Conservation (phyloP, 176 grass and related monocot species). For the Phragmites australis region DNA sequence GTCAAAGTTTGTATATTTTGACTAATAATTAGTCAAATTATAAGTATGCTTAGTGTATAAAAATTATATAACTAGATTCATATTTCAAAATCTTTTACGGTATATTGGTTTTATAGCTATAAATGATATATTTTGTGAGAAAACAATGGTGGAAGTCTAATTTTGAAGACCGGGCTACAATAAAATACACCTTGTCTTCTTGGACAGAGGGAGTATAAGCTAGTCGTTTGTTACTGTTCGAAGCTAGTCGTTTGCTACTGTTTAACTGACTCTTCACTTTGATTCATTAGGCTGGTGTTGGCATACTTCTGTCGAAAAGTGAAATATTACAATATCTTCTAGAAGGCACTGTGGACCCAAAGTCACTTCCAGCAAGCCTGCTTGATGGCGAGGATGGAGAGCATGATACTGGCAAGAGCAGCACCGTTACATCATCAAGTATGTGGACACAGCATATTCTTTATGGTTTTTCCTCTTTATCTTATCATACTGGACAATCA, state of each 20-base stretch:
- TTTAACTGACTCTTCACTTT: slow-evolving; percentile 22
- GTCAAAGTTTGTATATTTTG: no score
- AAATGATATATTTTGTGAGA: no score
- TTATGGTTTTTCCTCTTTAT: slow-evolving; percentile 21
- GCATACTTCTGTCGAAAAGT: slow-evolving; percentile 47
- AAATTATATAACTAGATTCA: no score
- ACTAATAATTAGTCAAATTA: no score
- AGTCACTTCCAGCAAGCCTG: slow-evolving; percentile 44
- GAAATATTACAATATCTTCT: slow-evolving; percentile 66
- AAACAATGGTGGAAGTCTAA: no score
- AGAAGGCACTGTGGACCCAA: slow-evolving; percentile 61
- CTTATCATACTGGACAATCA: background rate
- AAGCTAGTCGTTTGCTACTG: background rate
- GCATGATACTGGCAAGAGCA: slow-evolving; percentile 18
- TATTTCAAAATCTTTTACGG: no score
- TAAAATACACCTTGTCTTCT: no score
- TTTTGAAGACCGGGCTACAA: no score
- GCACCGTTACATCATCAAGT: slow-evolving; percentile 46
- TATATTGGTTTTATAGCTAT: no score
- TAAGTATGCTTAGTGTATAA: no score
- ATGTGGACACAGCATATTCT: slow-evolving; percentile 6
- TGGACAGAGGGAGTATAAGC: no score
- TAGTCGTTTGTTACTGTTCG: no score
- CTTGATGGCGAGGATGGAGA: slow-evolving; percentile 59
- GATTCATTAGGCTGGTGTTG: slow-evolving; percentile 48